A percentile compares a stretch with the other conserved stretches of the same genome.
Conservation (phyloP, 129 eudicot genomes). For the Centrapalus pauciflorus region DNA sequence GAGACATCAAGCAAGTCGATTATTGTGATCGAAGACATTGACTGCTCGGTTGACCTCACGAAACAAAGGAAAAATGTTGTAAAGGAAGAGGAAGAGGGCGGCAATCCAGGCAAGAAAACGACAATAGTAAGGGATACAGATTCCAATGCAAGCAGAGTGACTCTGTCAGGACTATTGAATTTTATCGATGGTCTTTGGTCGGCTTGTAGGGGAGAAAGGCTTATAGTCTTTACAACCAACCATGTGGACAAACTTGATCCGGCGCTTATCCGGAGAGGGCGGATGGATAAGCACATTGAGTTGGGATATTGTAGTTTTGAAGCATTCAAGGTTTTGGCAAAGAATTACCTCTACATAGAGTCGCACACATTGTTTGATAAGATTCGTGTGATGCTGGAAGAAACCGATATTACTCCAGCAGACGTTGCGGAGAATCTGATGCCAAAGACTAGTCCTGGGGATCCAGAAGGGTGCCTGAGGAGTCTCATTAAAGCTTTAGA, state of each 20-base stretch:
- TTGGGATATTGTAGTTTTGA: slow-evolving; percentile 32
- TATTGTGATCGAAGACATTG: slow-evolving; percentile 37
- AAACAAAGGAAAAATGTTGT: slow-evolving; percentile 25
- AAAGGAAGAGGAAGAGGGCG: slow-evolving; percentile 18
- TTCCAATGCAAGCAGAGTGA: slow-evolving; percentile 17
- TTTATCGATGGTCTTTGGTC: slow-evolving; percentile 41
- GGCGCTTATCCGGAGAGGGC: slow-evolving; percentile 31
- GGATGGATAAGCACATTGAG: slow-evolving; percentile 38
- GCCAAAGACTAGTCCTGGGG: slow-evolving; percentile 18
- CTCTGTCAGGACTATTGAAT: slow-evolving; percentile 31
- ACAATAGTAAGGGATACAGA: not conserved
- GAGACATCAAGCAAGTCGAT: slow-evolving; percentile 42
- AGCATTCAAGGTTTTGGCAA: slow-evolving; percentile 36
- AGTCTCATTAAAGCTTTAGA: slow-evolving; percentile 26
- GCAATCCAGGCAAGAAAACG: slow-evolving; percentile 1
- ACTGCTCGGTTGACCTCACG: slow-evolving; percentile 34
- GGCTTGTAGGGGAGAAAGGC: slow-evolving; percentile 29
- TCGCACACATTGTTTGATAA: slow-evolving; percentile 26
- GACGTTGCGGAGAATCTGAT: slow-evolving; percentile 37
- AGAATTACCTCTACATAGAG: slow-evolving; percentile 28
- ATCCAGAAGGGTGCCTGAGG: slow-evolving; percentile 22
- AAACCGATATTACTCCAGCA: slow-evolving; percentile 28
- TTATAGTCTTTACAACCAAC: slow-evolving; percentile 32
- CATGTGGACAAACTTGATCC: slow-evolving; percentile 32
- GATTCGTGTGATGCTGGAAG: slow-evolving; percentile 27